phyloP scores from a whole-genome alignment of 768 basidiomycete genomes.

The Termitomyces sp. region DNA sequence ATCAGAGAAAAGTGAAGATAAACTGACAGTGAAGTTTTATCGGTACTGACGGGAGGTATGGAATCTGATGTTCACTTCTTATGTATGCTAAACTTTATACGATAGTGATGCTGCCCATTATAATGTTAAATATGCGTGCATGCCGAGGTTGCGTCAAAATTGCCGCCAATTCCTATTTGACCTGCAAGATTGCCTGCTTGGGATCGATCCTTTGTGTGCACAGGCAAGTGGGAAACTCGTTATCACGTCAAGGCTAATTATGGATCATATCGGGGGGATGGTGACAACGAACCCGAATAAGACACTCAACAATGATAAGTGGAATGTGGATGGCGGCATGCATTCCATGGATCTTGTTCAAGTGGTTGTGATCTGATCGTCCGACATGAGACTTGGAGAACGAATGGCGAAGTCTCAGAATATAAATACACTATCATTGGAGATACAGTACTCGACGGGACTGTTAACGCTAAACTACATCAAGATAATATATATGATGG shows the following conservation, averaged over 20 bases:
- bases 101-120: conserved; percentile 29
- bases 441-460: neutral
- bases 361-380: conserved; percentile 25
- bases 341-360: conserved; percentile 37
- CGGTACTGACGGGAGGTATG: conserved; percentile 37
- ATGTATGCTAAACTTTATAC: neutral
- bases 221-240: conserved; percentile 24
- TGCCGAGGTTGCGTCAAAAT: conserved; percentile 21
- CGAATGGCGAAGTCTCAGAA: neutral
- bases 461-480: conserved; percentile 4
- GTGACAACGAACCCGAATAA: conserved; percentile 29
- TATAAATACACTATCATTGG: neutral
- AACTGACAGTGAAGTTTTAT: conserved; percentile 32
- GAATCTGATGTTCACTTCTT: neutral
- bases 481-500: conserved; percentile 3
- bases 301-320: conserved; percentile 25
- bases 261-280: conserved; percentile 37
- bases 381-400: neutral
- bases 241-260: conserved; percentile 35
- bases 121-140: conserved; percentile 26
- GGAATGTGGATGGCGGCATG: conserved; percentile 42
- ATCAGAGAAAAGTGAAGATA: conserved; percentile 3
- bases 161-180: conserved; percentile 21
- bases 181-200: conserved; percentile 39
- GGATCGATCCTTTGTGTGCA: conserved; percentile 32